Percentiles rank a stretch among this genome's conserved stretches.
Evolutionary conservation across 208 protist genomes (phyloP).

Genomic region (Giardia muris): DNA sequence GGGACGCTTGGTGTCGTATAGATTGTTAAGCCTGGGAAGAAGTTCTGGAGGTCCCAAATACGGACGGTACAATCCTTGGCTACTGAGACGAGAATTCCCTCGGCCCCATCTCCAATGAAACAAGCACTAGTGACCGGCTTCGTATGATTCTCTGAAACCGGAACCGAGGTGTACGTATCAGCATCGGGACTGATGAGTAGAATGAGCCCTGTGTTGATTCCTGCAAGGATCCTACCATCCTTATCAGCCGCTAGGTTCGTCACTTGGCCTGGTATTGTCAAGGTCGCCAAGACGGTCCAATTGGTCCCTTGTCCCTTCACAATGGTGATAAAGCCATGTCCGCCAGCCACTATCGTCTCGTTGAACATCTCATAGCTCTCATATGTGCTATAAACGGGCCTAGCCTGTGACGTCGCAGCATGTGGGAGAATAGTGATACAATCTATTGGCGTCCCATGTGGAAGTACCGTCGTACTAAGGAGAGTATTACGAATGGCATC

Average conservation of each 20-base stretch:
- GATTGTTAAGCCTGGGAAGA: neutral
- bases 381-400: slow-evolving; percentile 2
- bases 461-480: neutral
- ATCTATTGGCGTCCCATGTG: neutral
- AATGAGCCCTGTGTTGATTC: neutral
- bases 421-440: neutral
- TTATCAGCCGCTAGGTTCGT: neutral
- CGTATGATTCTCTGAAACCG: neutral
- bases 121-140: neutral
- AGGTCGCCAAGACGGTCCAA: neutral
- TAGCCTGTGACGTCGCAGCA: neutral
- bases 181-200: neutral
- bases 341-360: neutral
- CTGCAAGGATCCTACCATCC: neutral
- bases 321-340: neutral
- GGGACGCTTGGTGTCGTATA: neutral
- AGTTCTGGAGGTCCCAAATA: slow-evolving; percentile 5
- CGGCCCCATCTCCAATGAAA: neutral
- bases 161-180: neutral
- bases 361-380: neutral
- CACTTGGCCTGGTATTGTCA: neutral
- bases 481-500: neutral
- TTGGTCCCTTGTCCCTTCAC: neutral
- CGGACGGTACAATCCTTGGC: neutral
- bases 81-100: neutral